These are phyloP conservation scores for Aspergillus sergii DNA, from an alignment of 2,329 filamentous ascomycete genomes.

Conservation along the genomic window DNA sequence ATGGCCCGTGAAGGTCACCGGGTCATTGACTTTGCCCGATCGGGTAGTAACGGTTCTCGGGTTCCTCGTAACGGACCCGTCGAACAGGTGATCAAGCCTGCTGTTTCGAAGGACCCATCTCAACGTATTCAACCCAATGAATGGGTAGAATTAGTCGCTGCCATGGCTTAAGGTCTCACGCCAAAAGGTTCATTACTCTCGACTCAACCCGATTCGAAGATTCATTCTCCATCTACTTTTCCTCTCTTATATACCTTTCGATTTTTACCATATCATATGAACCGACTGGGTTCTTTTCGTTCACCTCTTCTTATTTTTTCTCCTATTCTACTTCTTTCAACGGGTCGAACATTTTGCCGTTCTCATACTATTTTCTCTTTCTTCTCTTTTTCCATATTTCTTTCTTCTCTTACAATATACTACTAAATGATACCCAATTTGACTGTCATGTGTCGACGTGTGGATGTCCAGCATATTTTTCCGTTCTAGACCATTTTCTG, in stretches of 20 bases:
- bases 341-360: background rate
- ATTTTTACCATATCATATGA: background rate
- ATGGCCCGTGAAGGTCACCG: slow-evolving; percentile 49
- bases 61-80: slow-evolving; percentile 45
- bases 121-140: slow-evolving; percentile 33
- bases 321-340: background rate
- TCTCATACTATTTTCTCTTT: background rate
- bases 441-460: background rate
- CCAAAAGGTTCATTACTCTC: no score
- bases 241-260: background rate
- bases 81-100: slow-evolving; percentile 41
- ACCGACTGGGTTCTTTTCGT: background rate
- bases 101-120: slow-evolving; percentile 42
- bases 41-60: slow-evolving; percentile 39
- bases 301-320: background rate
- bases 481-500: background rate
- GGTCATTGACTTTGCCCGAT: slow-evolving; percentile 45
- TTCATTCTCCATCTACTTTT: background rate
- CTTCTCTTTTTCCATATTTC: background rate
- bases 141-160: slow-evolving; percentile 32
- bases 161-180: background rate
- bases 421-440: background rate
- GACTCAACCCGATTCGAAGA: background rate
- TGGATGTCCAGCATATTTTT: background rate
- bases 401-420: background rate